Percentiles rank a stretch among this genome's conserved stretches.
These are phyloP conservation scores for Cetraspora pellucida DNA, from an alignment of 192 early-diverging fungal species.

Conservation along the genomic window DNA sequence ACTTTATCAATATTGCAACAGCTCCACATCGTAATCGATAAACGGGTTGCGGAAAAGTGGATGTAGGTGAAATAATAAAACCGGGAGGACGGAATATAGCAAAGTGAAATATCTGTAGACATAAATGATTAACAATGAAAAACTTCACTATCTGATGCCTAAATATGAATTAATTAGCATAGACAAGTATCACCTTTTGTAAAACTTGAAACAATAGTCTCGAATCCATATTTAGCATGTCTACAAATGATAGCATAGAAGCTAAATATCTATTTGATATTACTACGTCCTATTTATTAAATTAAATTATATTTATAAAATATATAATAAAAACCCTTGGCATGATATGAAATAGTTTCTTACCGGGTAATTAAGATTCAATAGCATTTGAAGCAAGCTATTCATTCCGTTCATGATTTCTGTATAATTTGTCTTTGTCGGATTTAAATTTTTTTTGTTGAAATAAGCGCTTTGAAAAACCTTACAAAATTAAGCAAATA, in stretches of 20 bases:
- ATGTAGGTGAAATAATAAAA: background rate
- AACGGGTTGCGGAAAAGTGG: background rate
- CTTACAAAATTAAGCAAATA: too few species aligned
- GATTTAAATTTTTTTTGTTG: background rate
- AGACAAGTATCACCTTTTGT: background rate
- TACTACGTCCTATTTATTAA: background rate
- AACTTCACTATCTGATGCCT: background rate
- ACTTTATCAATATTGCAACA: background rate
- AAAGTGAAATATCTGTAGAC: slow-evolving; percentile 7
- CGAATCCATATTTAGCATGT: background rate
- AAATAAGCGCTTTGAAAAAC: background rate
- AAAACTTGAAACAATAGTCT: slow-evolving; percentile 1
- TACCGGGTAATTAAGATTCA: slow-evolving; percentile 1
- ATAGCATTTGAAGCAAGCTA: slow-evolving; percentile 5
- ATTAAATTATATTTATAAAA: background rate
- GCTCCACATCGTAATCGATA: slow-evolving; percentile 8
- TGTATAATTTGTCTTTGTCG: background rate
- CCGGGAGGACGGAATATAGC: background rate
- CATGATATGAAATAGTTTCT: background rate
- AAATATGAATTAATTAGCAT: background rate
- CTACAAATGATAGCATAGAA: background rate
- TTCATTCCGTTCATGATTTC: slow-evolving; percentile 8
- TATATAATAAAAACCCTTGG: background rate
- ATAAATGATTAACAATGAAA: background rate
- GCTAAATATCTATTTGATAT: slow-evolving; percentile 5